Conservation (phyloP, 495 filamentous ascomycete species). For the Hypoxylon crocopeplum region DNA sequence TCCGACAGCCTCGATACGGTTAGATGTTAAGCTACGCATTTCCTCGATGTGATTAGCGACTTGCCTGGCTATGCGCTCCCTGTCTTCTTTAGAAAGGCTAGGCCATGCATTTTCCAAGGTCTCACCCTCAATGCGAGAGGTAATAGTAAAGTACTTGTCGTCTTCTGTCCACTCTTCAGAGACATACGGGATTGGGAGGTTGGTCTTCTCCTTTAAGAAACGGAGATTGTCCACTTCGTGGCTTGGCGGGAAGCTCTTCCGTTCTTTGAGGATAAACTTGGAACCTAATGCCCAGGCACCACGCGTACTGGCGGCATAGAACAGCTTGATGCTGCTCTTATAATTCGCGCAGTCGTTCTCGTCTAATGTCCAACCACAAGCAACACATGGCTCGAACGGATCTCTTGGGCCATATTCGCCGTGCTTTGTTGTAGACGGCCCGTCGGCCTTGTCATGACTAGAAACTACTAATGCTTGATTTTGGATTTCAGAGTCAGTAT, state of each 20-base stretch:
- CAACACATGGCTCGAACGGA: neutral
- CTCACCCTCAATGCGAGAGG: neutral
- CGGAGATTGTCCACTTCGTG: neutral
- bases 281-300: neutral
- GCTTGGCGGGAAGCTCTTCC: neutral
- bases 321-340: neutral
- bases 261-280: neutral
- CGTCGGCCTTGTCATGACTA: too few relatives aligned
- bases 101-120: neutral
- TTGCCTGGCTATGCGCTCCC: neutral
- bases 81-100: neutral
- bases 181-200: neutral
- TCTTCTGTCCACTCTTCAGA: neutral
- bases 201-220: neutral
- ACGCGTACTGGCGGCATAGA: neutral
- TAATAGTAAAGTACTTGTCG: neutral
- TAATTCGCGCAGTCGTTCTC: neutral
- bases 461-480: too few relatives aligned
- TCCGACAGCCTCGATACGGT: conserved; percentile 1
- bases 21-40: neutral
- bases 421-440: neutral
- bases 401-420: neutral
- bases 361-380: neutral
- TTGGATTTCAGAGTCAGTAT: too few relatives aligned
- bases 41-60: neutral